Evolutionary conservation across 768 basidiomycete genomes (phyloP).

Genomic region (Phylloporus arenicola): DNA sequence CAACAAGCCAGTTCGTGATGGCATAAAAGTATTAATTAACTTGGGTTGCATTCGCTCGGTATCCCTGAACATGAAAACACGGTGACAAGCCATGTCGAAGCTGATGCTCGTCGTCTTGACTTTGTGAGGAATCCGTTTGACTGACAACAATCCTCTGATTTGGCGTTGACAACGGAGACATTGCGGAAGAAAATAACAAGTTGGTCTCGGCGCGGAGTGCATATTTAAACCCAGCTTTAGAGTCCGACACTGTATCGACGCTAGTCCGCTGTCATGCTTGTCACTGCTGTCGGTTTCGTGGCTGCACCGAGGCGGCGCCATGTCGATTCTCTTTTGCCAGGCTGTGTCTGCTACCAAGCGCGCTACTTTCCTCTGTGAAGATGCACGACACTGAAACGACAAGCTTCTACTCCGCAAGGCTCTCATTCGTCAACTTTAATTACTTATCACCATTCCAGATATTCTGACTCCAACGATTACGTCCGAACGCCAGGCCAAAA

Average conservation of each 20-base stretch:
- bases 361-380: too few relatives aligned
- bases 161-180: too few relatives aligned
- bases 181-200: background rate
- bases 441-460: background rate
- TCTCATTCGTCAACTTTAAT: background rate
- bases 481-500: background rate
- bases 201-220: background rate
- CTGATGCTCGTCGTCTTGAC: background rate
- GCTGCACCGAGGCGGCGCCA: background rate
- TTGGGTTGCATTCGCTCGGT: background rate
- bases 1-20: background rate
- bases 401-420: background rate
- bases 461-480: background rate
- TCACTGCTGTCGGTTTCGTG: background rate
- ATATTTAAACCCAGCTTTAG: background rate
- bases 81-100: background rate
- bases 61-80: background rate
- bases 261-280: background rate
- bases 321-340: background rate
- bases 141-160: background rate
- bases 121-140: background rate
- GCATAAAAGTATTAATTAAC: background rate
- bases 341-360: background rate
- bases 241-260: background rate
- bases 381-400: background rate